Base-by-base conservation (phyloP, 2,329 filamentous ascomycete genomes). In the Colletotrichum abscissum region DNA sequence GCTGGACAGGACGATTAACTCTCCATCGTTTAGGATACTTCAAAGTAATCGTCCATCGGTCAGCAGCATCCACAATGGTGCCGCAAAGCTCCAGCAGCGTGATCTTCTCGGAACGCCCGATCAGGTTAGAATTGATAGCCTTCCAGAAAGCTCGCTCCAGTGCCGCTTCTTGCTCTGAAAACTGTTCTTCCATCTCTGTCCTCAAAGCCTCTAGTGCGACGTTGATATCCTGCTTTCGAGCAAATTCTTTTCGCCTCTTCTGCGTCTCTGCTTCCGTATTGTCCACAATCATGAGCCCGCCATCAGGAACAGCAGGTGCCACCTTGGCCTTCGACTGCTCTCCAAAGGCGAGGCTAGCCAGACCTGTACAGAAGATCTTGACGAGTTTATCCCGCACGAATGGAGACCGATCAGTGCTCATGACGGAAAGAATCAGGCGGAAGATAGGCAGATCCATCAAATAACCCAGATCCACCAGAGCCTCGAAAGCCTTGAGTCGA, bases 401-500 rank as follows among this genome's bases (percentile, higher is more conserved):
- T 0, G 91, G 90, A 1, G 92, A 93, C 26, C 86, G 84, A 79
- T 93, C 91, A 1, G 89, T 91, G 73, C 89, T 90, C 67, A 92
- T 83, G 19, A 87, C 85, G 28, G 87, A 87, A 38, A 92, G 83
- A 55, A 93, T 82, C 69, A 92, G 87, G 60, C 84, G 85, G 76
- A 92, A 84, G 56, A 93, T 85, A 1, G 82, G 81, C 2, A 88
- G 83, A 67, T 90, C 88, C 76, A 88, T 83, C 76, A 93, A 83
- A 62, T 88, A 86, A 0, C 90, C 90, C n/a, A 93, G 86, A 74
- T 92, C 90, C 49, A 92, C 85, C 57, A 93, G 81, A 11, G 88
- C 87, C 76, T 92, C 89, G 69, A 91, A 92, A 1, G 90, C 90
- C 80, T 92, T 92, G 81, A 93, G 88, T 26, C 91, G 89, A 64